These are phyloP conservation scores for Penicillium sp. DNA, from an alignment of 2,329 filamentous ascomycete genomes.

Conservation along the genomic window DNA sequence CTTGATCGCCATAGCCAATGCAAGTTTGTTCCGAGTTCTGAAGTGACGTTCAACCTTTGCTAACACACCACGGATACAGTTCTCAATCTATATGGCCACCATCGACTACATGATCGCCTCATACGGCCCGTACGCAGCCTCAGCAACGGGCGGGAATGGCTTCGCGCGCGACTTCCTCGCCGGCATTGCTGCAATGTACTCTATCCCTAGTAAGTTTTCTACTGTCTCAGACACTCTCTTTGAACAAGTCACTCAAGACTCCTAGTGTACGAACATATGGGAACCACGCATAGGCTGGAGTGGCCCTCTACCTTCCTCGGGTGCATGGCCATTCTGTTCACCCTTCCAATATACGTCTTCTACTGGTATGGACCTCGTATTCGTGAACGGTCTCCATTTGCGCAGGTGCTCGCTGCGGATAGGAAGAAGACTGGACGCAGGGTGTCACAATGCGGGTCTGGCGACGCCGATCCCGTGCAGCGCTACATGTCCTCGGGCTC, in stretches of 20 bases:
- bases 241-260: background rate
- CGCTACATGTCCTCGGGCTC: conserved; percentile 16
- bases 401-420: conserved; percentile 54
- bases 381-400: conserved; percentile 58
- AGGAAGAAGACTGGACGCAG: conserved; percentile 27
- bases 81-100: conserved; percentile 57
- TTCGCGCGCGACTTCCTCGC: conserved; percentile 61
- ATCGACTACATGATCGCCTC: conserved; percentile 66
- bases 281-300: conserved; percentile 49
- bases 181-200: conserved; percentile 57
- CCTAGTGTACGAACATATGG: conserved; percentile 48
- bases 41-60: background rate
- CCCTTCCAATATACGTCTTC: conserved; percentile 60
- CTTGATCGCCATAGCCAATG: conserved; percentile 59
- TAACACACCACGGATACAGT: conserved; percentile 18
- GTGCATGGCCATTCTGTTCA: conserved; percentile 57
- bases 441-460: conserved; percentile 25
- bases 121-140: conserved; percentile 61
- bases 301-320: conserved; percentile 59
- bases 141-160: conserved; percentile 62
- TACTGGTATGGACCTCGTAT: conserved; percentile 60
- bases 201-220: conserved; percentile 45
- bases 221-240: background rate
- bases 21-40: conserved; percentile 26
- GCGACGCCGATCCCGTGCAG: conserved; percentile 24